Evolutionary conservation across 2,329 filamentous ascomycete species (phyloP).

Genomic region (Aspergillus sp.): DNA sequence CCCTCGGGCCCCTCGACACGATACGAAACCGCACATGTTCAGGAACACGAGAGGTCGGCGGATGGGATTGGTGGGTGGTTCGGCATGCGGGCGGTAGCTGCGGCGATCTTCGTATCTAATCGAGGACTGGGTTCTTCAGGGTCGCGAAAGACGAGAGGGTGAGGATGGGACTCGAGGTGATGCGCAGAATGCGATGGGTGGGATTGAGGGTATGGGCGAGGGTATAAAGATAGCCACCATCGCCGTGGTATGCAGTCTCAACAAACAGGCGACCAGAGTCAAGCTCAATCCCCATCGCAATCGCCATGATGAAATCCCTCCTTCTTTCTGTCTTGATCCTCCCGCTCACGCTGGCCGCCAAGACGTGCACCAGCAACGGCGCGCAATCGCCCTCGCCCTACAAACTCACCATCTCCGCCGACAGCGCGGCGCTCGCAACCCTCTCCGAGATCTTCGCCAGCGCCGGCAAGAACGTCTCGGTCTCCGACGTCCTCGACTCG

Average conservation of each 20-base stretch:
- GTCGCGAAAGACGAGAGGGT: too few species aligned
- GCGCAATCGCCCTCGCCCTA: neutral
- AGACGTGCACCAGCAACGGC: neutral
- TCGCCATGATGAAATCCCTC: neutral
- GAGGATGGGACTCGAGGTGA: too few species aligned
- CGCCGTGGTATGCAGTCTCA: too few species aligned
- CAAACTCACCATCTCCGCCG: neutral
- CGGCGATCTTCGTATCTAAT: neutral
- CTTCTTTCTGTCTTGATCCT: neutral
- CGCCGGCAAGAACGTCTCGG: constrained; percentile 16
- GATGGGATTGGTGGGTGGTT: neutral
- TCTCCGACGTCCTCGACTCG: constrained; percentile 22
- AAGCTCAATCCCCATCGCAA: too few species aligned
- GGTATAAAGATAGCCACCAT: too few species aligned
- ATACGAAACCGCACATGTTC: neutral
- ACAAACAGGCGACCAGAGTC: too few species aligned
- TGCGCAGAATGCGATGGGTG: too few species aligned
- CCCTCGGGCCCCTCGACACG: too few species aligned
- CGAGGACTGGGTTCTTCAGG: too few species aligned
- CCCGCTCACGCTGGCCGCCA: neutral
- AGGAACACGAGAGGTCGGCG: neutral
- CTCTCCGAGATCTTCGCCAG: neutral
- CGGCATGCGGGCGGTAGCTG: neutral
- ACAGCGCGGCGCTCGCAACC: neutral
- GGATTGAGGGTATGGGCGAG: too few species aligned